Percentiles rank a stretch among this genome's conserved stretches.
Evolutionary conservation across 2,329 filamentous ascomycete species (phyloP).

Genomic region (Bimuria novae-zelandiae): DNA sequence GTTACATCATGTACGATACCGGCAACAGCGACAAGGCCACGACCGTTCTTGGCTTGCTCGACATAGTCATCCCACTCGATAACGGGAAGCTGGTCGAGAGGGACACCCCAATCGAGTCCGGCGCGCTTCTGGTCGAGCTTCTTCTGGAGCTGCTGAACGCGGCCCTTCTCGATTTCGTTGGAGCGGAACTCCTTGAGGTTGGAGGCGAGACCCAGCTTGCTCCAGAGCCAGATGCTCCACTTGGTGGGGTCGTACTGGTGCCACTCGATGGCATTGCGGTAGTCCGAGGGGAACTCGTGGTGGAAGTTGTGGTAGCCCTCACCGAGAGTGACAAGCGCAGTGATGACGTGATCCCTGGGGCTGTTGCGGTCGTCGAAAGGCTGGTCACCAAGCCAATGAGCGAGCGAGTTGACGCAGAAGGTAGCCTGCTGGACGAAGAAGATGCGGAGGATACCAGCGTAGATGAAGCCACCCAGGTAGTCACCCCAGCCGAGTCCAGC

Average conservation of each 20-base stretch:
- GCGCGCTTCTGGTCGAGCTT: constrained; percentile 52
- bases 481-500: constrained; percentile 56
- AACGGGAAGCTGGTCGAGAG: constrained; percentile 50
- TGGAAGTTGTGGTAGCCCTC: constrained; percentile 54
- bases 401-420: constrained; percentile 60
- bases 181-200: constrained; percentile 52
- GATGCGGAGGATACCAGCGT: constrained; percentile 57
- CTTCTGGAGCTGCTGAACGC: constrained; percentile 51
- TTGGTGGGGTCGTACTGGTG: constrained; percentile 52
- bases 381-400: constrained; percentile 57
- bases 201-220: constrained; percentile 50
- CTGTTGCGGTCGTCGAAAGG: constrained; percentile 52
- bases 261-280: constrained; percentile 51
- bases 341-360: constrained; percentile 50
- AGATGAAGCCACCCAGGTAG: constrained; percentile 56
- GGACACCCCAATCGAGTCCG: constrained; percentile 50
- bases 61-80: constrained; percentile 52
- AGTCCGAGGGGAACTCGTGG: constrained; percentile 52
- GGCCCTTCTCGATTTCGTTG: constrained; percentile 52
- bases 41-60: constrained; percentile 49
- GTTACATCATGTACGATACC: constrained; percentile 51
- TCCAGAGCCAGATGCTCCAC: constrained; percentile 51
- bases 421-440: constrained; percentile 59
- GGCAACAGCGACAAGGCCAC: constrained; percentile 47
- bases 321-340: constrained; percentile 50